Conservation (phyloP, 2,329 filamentous ascomycete species). For the Xylaria sp. region DNA sequence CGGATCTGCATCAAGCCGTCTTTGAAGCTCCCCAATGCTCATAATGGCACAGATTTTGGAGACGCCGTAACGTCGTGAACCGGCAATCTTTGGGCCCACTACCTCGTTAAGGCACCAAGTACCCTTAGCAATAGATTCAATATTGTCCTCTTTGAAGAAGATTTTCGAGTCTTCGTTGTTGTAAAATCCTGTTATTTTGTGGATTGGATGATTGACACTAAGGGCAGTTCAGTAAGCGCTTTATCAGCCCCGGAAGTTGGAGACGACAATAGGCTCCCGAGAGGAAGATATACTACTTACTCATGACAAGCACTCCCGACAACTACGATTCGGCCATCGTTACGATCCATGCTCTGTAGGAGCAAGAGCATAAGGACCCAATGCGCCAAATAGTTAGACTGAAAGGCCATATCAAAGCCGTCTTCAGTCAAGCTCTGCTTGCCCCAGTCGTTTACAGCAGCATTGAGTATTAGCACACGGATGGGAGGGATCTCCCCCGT, state of each 20-base stretch:
- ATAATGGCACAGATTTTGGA: constrained; percentile 35
- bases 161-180: constrained; percentile 25
- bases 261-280: background rate
- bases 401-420: constrained; percentile 49
- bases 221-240: background rate
- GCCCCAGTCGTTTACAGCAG: constrained; percentile 37
- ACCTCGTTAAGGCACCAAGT: constrained; percentile 26
- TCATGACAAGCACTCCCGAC: constrained; percentile 48
- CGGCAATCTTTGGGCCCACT: background rate
- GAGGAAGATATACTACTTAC: constrained; percentile 35
- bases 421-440: constrained; percentile 47
- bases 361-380: constrained; percentile 50
- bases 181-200: constrained; percentile 19
- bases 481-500: constrained; percentile 40
- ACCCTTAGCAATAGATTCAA: constrained; percentile 32
- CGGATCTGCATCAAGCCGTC: constrained; percentile 25
- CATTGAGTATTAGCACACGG: constrained; percentile 33
- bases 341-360: constrained; percentile 49
- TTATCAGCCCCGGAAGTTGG: background rate
- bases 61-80: constrained; percentile 38
- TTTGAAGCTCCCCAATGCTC: constrained; percentile 35
- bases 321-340: constrained; percentile 47
- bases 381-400: constrained; percentile 49
- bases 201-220: constrained; percentile 12
- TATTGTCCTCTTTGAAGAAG: constrained; percentile 20